Base-by-base conservation (phyloP, 108 stramenopile species). In the Pseudonitzschia multiseries region DNA sequence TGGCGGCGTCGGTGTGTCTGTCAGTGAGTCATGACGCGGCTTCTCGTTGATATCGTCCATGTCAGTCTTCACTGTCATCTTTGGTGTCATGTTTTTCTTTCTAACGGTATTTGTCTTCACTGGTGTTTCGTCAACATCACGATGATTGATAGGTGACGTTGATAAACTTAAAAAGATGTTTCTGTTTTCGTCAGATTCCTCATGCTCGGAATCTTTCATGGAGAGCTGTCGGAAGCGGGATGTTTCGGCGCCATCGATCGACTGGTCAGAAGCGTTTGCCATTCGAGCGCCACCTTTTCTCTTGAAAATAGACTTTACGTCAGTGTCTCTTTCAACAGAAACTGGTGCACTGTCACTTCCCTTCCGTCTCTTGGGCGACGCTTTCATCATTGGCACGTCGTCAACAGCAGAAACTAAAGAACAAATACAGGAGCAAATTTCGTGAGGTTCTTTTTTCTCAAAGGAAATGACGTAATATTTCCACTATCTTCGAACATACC, bases 91-190 rank as follows among this genome's bases (percentile, higher is more conserved):
- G 24, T 64, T 63, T 20, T 46, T 46, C 52, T 57, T 74, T 53
- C 74, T 77, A 50, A 61, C 79, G 2, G 79, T 85, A 56, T 88
- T 85, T 68, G 81, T 85, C 62, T 70, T 81, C 57, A 81, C 66
- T 40, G 87, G 87, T 33, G 84, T 88, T 14, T 65, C 73, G 41
- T 81, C 84, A 57, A 83, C 59, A 62, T 71, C 62, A n/a, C 56
- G 62, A 40, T 71, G 70, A 46, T 87, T 82, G 57, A 83, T 83
- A 5, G 86, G 81, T 18, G 86, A 87, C 14, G 83, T 84, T 8
- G 86, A 87, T 18, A 87, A 66, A 8, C 80, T 70, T 44, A 87
- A 54, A 66, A 87, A 87, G 0, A 87, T 33, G 14, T 71, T 73
- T 24, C 71, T 41, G 31, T 60, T 54, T 54, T 67, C 69, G n/a